phyloP scores from a whole-genome alignment of 129 eudicot species.

The Kitagawia praeruptora region DNA sequence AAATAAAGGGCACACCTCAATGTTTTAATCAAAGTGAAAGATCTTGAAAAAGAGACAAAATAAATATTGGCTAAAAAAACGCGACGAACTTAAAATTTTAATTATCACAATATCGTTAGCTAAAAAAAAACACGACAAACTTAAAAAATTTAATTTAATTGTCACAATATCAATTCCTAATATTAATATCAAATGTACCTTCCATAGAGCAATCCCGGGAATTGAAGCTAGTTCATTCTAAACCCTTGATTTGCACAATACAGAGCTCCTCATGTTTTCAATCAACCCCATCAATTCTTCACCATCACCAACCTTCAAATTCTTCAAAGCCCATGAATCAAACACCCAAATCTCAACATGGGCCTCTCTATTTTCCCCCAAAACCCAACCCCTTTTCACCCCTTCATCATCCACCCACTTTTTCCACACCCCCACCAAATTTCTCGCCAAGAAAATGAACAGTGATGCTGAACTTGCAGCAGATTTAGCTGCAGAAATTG shows the following conservation, averaged over 20 bases:
- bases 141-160: too few relatives aligned
- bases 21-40: too few relatives aligned
- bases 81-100: too few relatives aligned
- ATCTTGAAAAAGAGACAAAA: too few relatives aligned
- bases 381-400: conserved; percentile 14
- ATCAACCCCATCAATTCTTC: neutral
- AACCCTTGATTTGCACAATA: neutral
- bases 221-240: too few relatives aligned
- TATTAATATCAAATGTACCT: too few relatives aligned
- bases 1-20: too few relatives aligned
- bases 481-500: conserved; percentile 36
- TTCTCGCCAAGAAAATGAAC: conserved; percentile 25
- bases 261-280: neutral
- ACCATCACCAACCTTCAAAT: neutral
- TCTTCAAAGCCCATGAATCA: neutral
- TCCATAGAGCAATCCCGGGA: too few relatives aligned
- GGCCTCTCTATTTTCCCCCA: conserved; percentile 20
- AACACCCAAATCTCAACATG: conserved; percentile 15
- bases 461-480: conserved; percentile 36
- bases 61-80: too few relatives aligned
- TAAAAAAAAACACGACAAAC: too few relatives aligned
- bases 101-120: too few relatives aligned
- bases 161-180: too few relatives aligned
- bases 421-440: conserved; percentile 5
- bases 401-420: conserved; percentile 6